These are phyloP conservation scores for Suhomyces ambrosiae DNA, from an alignment of 1,139 yeast genomes.

Conservation along the genomic window DNA sequence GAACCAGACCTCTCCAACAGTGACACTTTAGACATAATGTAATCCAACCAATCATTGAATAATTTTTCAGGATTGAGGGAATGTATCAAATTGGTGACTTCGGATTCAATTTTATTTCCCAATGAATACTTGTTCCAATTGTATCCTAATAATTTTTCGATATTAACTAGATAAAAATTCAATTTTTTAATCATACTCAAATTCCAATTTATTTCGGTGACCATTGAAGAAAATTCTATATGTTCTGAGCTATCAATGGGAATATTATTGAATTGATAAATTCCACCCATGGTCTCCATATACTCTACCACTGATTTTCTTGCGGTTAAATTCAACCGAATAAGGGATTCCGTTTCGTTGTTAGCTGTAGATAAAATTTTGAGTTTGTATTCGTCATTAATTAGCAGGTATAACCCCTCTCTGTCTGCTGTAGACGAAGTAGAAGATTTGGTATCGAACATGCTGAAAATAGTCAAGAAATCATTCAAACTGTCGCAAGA, in stretches of 20 bases:
- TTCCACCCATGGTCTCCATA: slow-evolving; percentile 1
- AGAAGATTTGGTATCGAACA: slow-evolving; percentile 4
- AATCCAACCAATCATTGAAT: slow-evolving; percentile 52
- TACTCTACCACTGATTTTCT: slow-evolving; percentile 4
- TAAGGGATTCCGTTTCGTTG: slow-evolving; percentile 28
- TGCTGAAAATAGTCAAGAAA: slow-evolving; percentile 28
- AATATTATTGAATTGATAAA: background rate
- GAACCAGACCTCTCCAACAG: slow-evolving; percentile 32
- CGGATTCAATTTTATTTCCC: slow-evolving; percentile 63
- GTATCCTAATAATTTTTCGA: slow-evolving; percentile 52
- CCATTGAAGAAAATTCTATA: slow-evolving; percentile 3
- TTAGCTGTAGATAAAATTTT: slow-evolving; percentile 34
- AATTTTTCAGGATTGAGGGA: slow-evolving; percentile 47
- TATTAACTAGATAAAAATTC: slow-evolving; percentile 22
- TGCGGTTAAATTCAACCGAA: slow-evolving; percentile 11
- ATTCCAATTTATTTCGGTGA: slow-evolving; percentile 24
- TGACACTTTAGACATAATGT: slow-evolving; percentile 11
- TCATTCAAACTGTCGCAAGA: slow-evolving; percentile 33
- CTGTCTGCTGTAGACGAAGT: slow-evolving; percentile 5
- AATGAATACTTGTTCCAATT: slow-evolving; percentile 78
- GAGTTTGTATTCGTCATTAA: slow-evolving; percentile 42
- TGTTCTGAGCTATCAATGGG: background rate
- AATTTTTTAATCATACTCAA: slow-evolving; percentile 25
- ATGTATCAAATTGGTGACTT: slow-evolving; percentile 46
- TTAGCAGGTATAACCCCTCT: slow-evolving; percentile 26